Evolutionary conservation across 73 alveolate genomes (phyloP), one percentile per base, ranked within the genome.

Genomic region (Effrenium voratum): DNA sequence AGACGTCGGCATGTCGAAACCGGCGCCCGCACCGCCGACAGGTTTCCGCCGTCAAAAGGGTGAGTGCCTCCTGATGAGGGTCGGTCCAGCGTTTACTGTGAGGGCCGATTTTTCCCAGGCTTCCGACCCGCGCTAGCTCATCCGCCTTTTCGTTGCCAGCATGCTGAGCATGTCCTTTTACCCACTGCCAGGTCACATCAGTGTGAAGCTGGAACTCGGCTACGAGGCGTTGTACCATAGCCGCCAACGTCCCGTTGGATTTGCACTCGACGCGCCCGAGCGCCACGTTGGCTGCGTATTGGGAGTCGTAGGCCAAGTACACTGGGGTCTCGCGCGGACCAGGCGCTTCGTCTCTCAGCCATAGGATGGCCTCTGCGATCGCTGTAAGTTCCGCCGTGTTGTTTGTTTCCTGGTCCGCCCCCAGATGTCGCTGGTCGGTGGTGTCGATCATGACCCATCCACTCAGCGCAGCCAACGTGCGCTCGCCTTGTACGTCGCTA

Each of bases 351-450:
- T 63, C 52, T 32, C 24, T 4, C 3, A 88, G 76, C 96, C 96
- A 88, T 0, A 88, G 40, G 2, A 88, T 38, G 36, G 96, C 96
- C 24, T 88, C 96, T 4, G 75, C 75, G 32, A 88, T 68, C 36
- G 95, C 84, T 72, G 95, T 63, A 0, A 66, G 55, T 68, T 88
- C 95, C 86, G 75, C 95, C 2, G 50, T 46, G 55, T 88, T 88
- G 41, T 88, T 88, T 2, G 85, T 63, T 49, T 45, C 49, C 24
- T 32, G 26, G 2, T 45, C 75, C 38, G 95, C 95, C 22, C 95
- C 86, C 32, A 88, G 12, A 19, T 0, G 66, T 8, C 95, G 81
- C 26, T 24, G 45, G 41, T 88, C 95, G 38, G 36, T 49, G 26
- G 22, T 1, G 63, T 85, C 81, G 47, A 38, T 12, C 50, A 32